Percentiles rank a stretch among this genome's conserved stretches.
Conservation (phyloP, 164 flowering plant genomes). For the Vitis rotundifolia region DNA sequence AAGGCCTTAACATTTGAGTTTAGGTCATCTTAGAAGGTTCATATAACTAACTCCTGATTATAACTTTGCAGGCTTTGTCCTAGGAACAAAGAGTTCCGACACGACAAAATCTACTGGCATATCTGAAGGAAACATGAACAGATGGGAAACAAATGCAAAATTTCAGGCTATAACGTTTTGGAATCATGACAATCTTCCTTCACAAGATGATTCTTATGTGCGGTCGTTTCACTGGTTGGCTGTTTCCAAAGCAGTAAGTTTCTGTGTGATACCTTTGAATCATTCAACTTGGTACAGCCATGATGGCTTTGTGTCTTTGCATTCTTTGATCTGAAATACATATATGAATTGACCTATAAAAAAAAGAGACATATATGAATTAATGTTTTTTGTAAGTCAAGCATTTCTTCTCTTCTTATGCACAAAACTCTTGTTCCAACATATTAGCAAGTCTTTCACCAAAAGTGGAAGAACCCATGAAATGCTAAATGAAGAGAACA, state of each 20-base stretch:
- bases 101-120: slow-evolving; percentile 33
- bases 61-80: slow-evolving; percentile 55
- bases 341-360: too few relatives aligned
- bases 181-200: slow-evolving; percentile 88
- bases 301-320: too few relatives aligned
- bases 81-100: slow-evolving; percentile 51
- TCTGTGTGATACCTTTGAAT: not conserved
- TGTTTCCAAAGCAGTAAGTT: slow-evolving; percentile 78
- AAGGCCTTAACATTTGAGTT: not conserved
- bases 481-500: too few relatives aligned
- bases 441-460: too few relatives aligned
- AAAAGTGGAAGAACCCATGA: too few relatives aligned
- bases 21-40: not conserved
- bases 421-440: too few relatives aligned
- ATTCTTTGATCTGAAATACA: too few relatives aligned
- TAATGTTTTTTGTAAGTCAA: too few relatives aligned
- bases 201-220: slow-evolving; percentile 62
- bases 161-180: slow-evolving; percentile 66
- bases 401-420: too few relatives aligned
- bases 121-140: slow-evolving; percentile 30
- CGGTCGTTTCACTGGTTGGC: slow-evolving; percentile 82
- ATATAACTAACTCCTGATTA: not conserved
- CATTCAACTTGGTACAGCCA: too few relatives aligned
- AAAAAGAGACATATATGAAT: too few relatives aligned
- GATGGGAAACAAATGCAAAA: slow-evolving; percentile 70